Evolutionary conservation across 2,329 filamentous ascomycete species (phyloP).

Genomic region (Neospermospora avenae): DNA sequence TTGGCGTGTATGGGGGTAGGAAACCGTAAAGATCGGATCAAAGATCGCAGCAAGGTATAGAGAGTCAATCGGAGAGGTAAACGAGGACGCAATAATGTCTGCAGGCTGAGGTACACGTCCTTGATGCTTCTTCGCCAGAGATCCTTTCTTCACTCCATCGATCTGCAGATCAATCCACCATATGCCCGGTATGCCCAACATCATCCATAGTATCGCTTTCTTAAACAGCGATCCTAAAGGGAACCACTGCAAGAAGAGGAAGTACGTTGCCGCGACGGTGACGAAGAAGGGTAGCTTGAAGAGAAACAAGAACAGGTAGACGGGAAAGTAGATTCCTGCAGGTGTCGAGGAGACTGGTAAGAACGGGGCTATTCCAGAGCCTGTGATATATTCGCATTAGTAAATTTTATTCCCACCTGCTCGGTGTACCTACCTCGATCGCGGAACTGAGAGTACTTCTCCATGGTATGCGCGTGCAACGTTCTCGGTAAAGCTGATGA

Average conservation of each 20-base stretch:
- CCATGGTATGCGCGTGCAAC: conserved; percentile 47
- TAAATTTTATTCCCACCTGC: conserved; percentile 6
- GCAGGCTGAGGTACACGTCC: conserved; percentile 74
- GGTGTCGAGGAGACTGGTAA: conserved; percentile 72
- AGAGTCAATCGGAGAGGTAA: conserved; percentile 89
- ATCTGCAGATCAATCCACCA: conserved; percentile 99
- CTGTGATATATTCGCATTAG: conserved; percentile 45
- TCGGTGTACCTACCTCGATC: conserved; percentile 57
- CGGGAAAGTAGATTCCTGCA: conserved; percentile 58
- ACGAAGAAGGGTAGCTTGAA: conserved; percentile 78
- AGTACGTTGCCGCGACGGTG: conserved; percentile 65
- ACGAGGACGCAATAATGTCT: conserved; percentile 83
- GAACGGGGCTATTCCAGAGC: conserved; percentile 94
- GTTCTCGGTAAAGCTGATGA: neutral
- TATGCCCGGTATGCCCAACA: conserved; percentile 85
- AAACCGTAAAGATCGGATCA: conserved; percentile 88
- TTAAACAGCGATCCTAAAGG: conserved; percentile 67
- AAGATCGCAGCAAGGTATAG: conserved; percentile 95
- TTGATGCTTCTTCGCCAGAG: conserved; percentile 69
- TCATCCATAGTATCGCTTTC: conserved; percentile 82
- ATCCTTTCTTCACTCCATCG: conserved; percentile 92
- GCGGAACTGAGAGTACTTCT: conserved; percentile 73
- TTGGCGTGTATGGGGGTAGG: conserved; percentile 69
- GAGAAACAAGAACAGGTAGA: conserved; percentile 71
- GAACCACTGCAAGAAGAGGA: conserved; percentile 78